Evolutionary conservation across 805 yeast species (phyloP).

Genomic region (Starmerella vaccinii): DNA sequence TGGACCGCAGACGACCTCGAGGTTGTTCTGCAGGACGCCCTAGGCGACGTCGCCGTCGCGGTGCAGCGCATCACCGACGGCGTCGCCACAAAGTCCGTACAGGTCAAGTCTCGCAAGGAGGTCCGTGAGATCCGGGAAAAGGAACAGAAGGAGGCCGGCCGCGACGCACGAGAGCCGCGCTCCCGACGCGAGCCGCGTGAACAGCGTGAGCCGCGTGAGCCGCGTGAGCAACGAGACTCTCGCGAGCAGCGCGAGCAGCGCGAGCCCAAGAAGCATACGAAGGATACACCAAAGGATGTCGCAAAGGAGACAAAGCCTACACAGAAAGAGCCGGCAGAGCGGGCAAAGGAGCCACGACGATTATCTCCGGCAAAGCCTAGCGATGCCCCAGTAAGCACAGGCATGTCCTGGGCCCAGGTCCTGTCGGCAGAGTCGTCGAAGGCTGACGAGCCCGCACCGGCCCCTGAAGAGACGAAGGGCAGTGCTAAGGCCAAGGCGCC

Average conservation of each 20-base stretch:
- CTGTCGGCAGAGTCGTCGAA: neutral
- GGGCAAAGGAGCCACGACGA: constrained; percentile 4
- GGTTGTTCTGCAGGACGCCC: constrained; percentile 63
- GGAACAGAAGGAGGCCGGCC: neutral
- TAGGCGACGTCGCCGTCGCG: constrained; percentile 62
- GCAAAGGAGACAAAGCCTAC: neutral
- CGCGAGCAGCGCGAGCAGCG: neutral
- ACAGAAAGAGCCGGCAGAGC: neutral
- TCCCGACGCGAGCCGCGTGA: neutral
- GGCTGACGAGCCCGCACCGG: neutral
- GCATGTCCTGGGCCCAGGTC: constrained; percentile 3
- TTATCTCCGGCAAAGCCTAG: neutral
- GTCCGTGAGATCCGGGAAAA: constrained; percentile 44
- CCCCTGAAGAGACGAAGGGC: constrained; percentile 1
- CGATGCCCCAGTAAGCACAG: neutral
- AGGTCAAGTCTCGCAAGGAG: constrained; percentile 41
- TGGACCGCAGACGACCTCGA: constrained; percentile 82
- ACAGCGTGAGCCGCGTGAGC: neutral
- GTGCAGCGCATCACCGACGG: constrained; percentile 85
- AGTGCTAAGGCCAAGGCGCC: neutral
- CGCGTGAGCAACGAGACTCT: neutral
- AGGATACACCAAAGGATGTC: neutral
- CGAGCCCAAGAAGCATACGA: neutral
- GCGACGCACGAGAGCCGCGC: neutral
- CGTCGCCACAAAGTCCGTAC: constrained; percentile 87